Evolutionary conservation across 202 grass and related monocot species (phyloP), one percentile per base, ranked within the genome.

Genomic region (Carex arenaria): DNA sequence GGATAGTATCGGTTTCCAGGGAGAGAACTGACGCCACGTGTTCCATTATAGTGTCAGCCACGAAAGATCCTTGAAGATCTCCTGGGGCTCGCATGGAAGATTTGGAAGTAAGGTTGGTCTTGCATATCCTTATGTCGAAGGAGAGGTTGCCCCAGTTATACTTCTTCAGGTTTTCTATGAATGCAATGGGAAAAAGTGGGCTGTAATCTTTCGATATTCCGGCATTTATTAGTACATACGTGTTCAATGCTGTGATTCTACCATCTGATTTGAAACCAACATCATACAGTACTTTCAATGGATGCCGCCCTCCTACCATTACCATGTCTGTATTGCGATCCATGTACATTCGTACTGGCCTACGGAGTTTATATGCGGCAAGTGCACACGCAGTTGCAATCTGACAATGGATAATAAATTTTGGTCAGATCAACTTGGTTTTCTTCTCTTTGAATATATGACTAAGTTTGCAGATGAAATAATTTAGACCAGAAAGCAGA

Each of bases 91-190:
- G 87, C 94, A 97, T 97, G n/a, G 86, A 13, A 53, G 94, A 87
- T 74, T 92, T 97, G 69, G 91, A 88, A 56, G 91, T 65, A 57
- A 84, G 84, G 68, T 97, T 97, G 13, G 91, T 97, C 85, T 89
- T 97, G 83, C 94, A 97, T 11, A 97, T 6, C 36, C 88, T 92
- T 67, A 92, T 55, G 57, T 97, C 86, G 36, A 93, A 97, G 4
- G 89, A 92, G 15, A 97, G 88, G 79, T 91, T 89, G 66, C 86
- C 94, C 91, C 91, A 97, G 53, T 97, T 92, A 67, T 97, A 97
- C 74, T 94, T 94, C 53, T 92, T 97, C 6, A 97, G 26, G 61
- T 79, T 82, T 78, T 79, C 87, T 72, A 94, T 87, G 40, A 90
- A 26, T 10, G 0, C 3, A 34, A 10, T 7, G 34, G 89, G 89